Evolutionary conservation across 345 rosid species (phyloP).

Genomic region (Eucalyptus pauciflora): DNA sequence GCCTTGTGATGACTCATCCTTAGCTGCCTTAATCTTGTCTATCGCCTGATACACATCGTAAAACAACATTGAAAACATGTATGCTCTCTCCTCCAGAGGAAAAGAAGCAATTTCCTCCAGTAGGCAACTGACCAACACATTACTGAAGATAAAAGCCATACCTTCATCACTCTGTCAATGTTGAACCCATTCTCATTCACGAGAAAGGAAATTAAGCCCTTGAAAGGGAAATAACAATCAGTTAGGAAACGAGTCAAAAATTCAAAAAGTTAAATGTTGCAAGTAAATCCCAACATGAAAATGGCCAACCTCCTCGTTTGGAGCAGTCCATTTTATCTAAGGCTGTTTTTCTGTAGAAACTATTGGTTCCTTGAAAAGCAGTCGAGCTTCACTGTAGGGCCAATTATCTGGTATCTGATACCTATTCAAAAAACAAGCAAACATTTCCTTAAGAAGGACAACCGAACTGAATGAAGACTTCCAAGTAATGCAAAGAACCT

Average conservation of each 20-base stretch:
- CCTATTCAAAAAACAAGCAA: constrained; percentile 15
- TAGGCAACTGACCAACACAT: neutral
- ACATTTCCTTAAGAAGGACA: neutral
- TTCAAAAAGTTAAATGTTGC: neutral
- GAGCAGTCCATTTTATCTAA: constrained; percentile 72
- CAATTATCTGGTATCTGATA: constrained; percentile 74
- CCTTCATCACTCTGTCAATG: constrained; percentile 77
- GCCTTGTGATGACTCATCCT: constrained; percentile 86
- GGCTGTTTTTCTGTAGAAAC: constrained; percentile 50
- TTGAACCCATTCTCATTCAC: constrained; percentile 95
- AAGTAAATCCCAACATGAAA: neutral
- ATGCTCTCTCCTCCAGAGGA: neutral
- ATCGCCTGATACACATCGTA: constrained; percentile 40
- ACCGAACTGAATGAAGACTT: neutral
- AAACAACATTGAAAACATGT: neutral
- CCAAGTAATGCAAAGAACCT: neutral
- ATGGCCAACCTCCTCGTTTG: constrained; percentile 67
- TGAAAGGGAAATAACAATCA: neutral
- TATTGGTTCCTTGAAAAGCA: constrained; percentile 70
- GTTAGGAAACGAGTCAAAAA: neutral
- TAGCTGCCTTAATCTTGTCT: constrained; percentile 86
- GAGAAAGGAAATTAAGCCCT: constrained; percentile 30
- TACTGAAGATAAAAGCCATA: neutral
- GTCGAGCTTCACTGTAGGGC: constrained; percentile 77
- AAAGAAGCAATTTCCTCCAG: neutral